These are phyloP conservation scores for Larix kaempferi DNA, from an alignment of 75 land plant species.

Conservation along the genomic window DNA sequence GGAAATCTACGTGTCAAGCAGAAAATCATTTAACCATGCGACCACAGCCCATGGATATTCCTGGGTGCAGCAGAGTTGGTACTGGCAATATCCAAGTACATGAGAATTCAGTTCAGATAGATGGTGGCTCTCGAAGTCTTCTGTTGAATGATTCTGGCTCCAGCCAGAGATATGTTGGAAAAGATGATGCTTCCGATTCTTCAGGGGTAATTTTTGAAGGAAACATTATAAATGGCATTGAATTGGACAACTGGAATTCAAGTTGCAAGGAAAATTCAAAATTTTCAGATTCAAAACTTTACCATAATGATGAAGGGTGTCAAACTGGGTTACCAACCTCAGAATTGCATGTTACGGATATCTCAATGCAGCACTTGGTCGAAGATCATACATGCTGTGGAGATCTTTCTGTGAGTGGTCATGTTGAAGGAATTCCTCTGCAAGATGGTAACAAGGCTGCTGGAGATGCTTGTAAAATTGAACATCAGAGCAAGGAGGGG, in stretches of 20 bases:
- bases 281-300: neutral
- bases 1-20: neutral
- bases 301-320: neutral
- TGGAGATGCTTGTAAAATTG: neutral
- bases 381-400: neutral
- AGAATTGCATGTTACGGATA: conserved; percentile 2
- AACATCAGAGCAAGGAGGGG: neutral
- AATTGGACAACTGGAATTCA: neutral
- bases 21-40: neutral
- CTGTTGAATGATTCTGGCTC: neutral
- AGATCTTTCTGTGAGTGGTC: neutral
- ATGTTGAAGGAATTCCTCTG: neutral
- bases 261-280: neutral
- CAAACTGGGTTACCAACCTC: neutral
- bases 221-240: neutral
- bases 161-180: neutral
- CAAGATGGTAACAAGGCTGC: neutral
- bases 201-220: conserved; percentile 3
- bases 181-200: neutral
- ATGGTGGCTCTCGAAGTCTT: neutral
- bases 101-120: conserved; percentile 3
- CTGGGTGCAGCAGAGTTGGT: neutral
- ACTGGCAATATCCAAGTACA: neutral
- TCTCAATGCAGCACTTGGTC: neutral
- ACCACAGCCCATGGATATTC: conserved; percentile 3